Conservation (phyloP, 371 early-diverging fungal genomes). For the Massospora cicadina region DNA sequence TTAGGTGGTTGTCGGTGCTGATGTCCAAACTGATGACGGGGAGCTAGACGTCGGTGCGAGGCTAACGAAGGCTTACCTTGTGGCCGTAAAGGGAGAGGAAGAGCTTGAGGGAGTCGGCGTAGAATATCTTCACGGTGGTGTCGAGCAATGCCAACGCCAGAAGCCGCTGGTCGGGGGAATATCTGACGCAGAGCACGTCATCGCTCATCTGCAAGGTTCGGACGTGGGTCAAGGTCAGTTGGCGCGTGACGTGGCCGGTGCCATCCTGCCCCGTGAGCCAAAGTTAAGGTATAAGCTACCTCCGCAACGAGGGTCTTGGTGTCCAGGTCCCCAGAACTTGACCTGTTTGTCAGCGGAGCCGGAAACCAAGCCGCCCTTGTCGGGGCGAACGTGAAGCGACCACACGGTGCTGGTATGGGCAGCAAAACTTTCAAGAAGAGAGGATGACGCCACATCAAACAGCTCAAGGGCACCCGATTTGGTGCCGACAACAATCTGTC, state of each 20-base stretch:
- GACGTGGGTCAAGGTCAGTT: conserved; percentile 61
- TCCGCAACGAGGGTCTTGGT: conserved; percentile 21
- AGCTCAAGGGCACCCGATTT: conserved; percentile 74
- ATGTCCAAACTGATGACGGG: conserved; percentile 93
- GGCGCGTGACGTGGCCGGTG: conserved; percentile 17
- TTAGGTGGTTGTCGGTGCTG: conserved; percentile 71
- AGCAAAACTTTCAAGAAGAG: conserved; percentile 58
- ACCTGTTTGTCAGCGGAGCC: conserved; percentile 89
- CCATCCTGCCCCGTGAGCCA: neutral
- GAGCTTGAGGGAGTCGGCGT: conserved; percentile 87
- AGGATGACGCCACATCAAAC: conserved; percentile 65
- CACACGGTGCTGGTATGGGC: conserved; percentile 83
- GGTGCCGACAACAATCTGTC: conserved; percentile 70
- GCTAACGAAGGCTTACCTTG: conserved; percentile 25
- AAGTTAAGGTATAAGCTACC: neutral
- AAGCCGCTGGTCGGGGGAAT: conserved; percentile 67
- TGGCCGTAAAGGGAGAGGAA: conserved; percentile 92
- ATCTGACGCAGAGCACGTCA: conserved; percentile 69
- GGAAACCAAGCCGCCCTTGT: conserved; percentile 71
- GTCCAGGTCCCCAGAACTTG: conserved; percentile 91
- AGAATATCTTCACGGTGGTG: conserved; percentile 89
- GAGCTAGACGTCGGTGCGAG: conserved; percentile 20
- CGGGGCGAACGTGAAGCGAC: conserved; percentile 72
- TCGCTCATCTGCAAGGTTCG: conserved; percentile 86
- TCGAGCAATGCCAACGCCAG: conserved; percentile 85